Evolutionary conservation across 352 stramenopile species (phyloP), one percentile per base, ranked within the genome.

Genomic region (Globisporangium nagaii): DNA sequence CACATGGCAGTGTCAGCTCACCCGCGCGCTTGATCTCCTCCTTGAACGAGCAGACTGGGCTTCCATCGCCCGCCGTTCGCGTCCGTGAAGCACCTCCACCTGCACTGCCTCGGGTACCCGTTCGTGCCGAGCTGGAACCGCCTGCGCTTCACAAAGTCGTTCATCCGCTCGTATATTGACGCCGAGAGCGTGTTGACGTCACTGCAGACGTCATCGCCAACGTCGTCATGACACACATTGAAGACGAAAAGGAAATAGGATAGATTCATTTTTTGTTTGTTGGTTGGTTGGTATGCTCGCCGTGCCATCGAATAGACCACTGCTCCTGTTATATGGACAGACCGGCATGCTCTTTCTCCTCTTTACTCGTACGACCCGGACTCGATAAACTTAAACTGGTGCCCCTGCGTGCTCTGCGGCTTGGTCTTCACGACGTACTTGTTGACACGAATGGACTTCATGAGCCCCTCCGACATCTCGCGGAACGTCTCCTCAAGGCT

Each of bases 371-470:
- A 90, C 61, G 70, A 69, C 44, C 83, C 83, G n/a, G 80, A 88
- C 55, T 93, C 83, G 51, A 93, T 91, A 65, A 84, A 93, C 60
- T 90, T 89, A 69, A 89, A 93, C 58, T 88, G 77, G 39, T 79
- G 73, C 39, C 73, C 75, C 58, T 93, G 83, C 32, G 80, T 90
- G 58, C 77, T 86, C 63, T 72, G 71, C 19, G 80, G 75, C 61
- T 90, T 90, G 51, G 67, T 79, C 70, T 89, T 89, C 46, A 82
- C 76, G 47, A 86, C 75, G 62, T 91, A 93, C 64, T 91, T 93
- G 74, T 90, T 90, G 12, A 91, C 76, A 41, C 78, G 73, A 49
- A 93, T 88, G 30, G 77, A 71, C 65, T 93, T 93, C 46, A 93
- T 72, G 44, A 93, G 60, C 1, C 79, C 79, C 53, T 93, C 83